phyloP scores from a whole-genome alignment of 805 yeast species.

The Zygotorulaspora danielsina region DNA sequence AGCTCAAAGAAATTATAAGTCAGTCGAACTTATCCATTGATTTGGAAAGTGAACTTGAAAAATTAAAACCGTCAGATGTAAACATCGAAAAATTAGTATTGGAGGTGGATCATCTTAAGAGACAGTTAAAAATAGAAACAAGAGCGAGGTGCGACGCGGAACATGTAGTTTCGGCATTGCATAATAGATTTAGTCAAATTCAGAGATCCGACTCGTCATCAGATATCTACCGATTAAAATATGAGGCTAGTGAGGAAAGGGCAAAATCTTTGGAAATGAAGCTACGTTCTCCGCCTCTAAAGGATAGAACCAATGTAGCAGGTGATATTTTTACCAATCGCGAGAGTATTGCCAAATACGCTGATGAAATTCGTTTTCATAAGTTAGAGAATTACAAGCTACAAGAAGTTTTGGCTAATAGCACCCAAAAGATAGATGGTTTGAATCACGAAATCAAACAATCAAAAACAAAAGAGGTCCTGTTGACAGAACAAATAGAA shows the following conservation, averaged over 20 bases:
- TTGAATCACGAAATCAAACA: slow-evolving; percentile 42
- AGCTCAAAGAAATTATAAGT: slow-evolving; percentile 31
- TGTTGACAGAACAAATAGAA: slow-evolving; percentile 39
- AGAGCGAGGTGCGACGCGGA: slow-evolving; percentile 50
- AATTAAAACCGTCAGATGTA: slow-evolving; percentile 21
- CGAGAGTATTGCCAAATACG: slow-evolving; percentile 30
- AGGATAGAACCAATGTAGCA: slow-evolving; percentile 30
- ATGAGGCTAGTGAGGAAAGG: slow-evolving; percentile 44
- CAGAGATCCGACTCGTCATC: slow-evolving; percentile 32
- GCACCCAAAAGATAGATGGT: slow-evolving; percentile 41
- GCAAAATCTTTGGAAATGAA: slow-evolving; percentile 40
- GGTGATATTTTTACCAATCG: slow-evolving; percentile 30
- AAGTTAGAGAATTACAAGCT: slow-evolving; percentile 41
- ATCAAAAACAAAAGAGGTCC: slow-evolving; percentile 37
- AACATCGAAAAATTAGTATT: slow-evolving; percentile 33
- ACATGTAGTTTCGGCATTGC: slow-evolving; percentile 35
- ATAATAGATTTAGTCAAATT: slow-evolving; percentile 23
- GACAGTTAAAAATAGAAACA: slow-evolving; percentile 49
- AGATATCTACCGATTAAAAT: slow-evolving; percentile 43
- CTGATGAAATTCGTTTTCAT: slow-evolving; percentile 32
- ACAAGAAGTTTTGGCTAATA: slow-evolving; percentile 48
- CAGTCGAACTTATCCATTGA: slow-evolving; percentile 27
- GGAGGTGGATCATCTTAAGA: slow-evolving; percentile 48
- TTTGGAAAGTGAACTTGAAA: slow-evolving; percentile 23
- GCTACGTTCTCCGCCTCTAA: slow-evolving; percentile 24